These are phyloP conservation scores for Lecanosticta acicola DNA, from an alignment of 2,329 filamentous ascomycete species.

Conservation along the genomic window DNA sequence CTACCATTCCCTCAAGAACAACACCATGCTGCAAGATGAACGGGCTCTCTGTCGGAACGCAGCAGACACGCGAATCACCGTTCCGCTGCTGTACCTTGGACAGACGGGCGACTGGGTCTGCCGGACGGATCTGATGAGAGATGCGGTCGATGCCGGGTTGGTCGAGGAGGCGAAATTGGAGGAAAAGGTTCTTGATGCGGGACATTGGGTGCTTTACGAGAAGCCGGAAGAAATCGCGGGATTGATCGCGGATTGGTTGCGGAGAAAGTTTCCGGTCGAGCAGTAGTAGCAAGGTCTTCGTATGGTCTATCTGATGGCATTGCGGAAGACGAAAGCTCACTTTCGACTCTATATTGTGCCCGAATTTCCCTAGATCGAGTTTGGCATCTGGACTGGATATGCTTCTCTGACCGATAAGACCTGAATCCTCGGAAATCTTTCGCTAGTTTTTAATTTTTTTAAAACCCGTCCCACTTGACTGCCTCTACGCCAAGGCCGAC, in stretches of 20 bases:
- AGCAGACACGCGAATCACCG: slow-evolving; percentile 27
- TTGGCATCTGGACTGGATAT: too few relatives aligned
- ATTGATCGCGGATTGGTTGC: slow-evolving; percentile 20
- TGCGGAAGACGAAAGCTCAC: too few relatives aligned
- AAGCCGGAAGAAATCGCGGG: slow-evolving; percentile 25
- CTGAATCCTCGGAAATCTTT: too few relatives aligned
- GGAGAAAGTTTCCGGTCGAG: slow-evolving; percentile 32
- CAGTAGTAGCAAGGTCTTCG: neutral
- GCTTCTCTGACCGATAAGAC: too few relatives aligned
- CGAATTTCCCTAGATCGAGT: too few relatives aligned
- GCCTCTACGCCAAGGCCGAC: too few relatives aligned
- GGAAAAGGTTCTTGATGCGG: slow-evolving; percentile 17
- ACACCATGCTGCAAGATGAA: slow-evolving; percentile 28
- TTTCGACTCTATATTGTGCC: too few relatives aligned
- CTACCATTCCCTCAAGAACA: slow-evolving; percentile 32
- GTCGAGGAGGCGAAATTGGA: slow-evolving; percentile 17
- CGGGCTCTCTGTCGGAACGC: slow-evolving; percentile 21
- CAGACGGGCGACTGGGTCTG: slow-evolving; percentile 28
- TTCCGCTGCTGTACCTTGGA: slow-evolving; percentile 31
- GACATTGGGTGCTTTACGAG: slow-evolving; percentile 28
- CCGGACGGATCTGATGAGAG: slow-evolving; percentile 21
- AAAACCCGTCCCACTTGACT: too few relatives aligned
- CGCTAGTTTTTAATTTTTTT: too few relatives aligned
- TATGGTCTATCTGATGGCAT: too few relatives aligned
- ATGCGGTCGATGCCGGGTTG: slow-evolving; percentile 21